These are phyloP conservation scores for Linanthus parryae DNA, from an alignment of 148 eudicot species.

Conservation along the genomic window DNA sequence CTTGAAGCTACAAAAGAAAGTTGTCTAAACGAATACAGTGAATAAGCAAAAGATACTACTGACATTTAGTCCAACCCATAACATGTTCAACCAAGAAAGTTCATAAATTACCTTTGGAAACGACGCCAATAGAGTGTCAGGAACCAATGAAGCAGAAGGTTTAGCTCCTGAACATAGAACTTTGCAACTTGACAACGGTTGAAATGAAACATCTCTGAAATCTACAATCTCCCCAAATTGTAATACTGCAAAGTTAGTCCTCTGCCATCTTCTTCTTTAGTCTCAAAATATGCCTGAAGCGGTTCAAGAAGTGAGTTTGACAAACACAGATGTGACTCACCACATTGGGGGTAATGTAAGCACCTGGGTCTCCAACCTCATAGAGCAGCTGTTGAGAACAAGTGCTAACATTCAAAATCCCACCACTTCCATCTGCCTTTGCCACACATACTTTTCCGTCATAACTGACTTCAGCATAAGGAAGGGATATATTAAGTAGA, in stretches of 20 bases:
- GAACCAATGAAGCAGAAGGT: constrained; percentile 51
- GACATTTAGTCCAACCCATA: too few species aligned
- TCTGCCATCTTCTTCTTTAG: too few species aligned
- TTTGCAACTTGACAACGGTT: constrained; percentile 48
- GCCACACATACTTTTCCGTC: constrained; percentile 73
- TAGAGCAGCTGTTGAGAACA: constrained; percentile 95
- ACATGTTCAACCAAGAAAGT: too few species aligned
- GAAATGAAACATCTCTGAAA: constrained; percentile 65
- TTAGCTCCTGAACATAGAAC: constrained; percentile 87
- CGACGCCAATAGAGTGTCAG: constrained; percentile 68
- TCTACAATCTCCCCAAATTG: constrained; percentile 60
- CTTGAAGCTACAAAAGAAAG: too few species aligned
- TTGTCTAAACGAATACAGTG: too few species aligned
- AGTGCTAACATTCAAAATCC: constrained; percentile 66
- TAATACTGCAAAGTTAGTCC: too few species aligned
- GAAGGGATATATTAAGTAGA: constrained; percentile 77
- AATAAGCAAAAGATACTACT: too few species aligned
- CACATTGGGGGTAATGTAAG: constrained; percentile 93
- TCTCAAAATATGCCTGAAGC: not conserved
- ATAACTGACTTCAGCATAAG: constrained; percentile 72
- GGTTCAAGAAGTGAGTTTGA: not conserved
- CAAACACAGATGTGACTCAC: constrained; percentile 38
- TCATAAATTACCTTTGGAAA: constrained; percentile 88
- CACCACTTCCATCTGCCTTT: constrained; percentile 81
- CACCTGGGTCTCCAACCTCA: constrained; percentile 88